Evolutionary conservation across 257 asterid genomes (phyloP), one percentile per base, ranked within the genome.

Genomic region (Euphrasia confusa): DNA sequence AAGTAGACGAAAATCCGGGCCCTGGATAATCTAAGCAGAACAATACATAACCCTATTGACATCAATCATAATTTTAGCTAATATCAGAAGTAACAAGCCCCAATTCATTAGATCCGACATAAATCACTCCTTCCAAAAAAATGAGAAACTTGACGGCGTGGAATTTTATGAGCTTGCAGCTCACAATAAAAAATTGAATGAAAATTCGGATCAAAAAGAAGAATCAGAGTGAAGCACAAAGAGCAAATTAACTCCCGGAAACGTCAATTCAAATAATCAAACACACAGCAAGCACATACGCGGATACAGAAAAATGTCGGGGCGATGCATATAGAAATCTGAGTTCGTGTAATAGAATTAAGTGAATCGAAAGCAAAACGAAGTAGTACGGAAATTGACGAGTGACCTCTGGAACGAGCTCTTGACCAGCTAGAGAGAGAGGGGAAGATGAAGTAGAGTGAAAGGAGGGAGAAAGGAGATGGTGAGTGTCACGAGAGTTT

Each of bases 401-500:
- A 61, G 47, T 49, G 68, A 21, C 2, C 71, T 35, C 35, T 54
- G 18, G 70, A 69, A 77, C 64, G 62, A 71, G 77, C 66, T 13
- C 50, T 44, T 49, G 71, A 54, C 44, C 21, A 49, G 55, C 55
- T 55, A 60, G 66, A 62, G 70, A 62, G 42, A 37, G 42, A 37
- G 42, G 2, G 42, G 12, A 9, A 66, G 72, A 66, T 63, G 55
- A 71, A 61, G 72, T 39, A 42, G 85, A 78, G 80, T 65, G 32
- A 78, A 63, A 70, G 85, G 89, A 76, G 86, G 86, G 89, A 81
- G 95, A 78, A 72, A 71, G 79, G 52, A 64, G 77, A 70, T 62
- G 52, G 80, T 44, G 80, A 76, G 69, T 76, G 84, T 83, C 90
- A 83, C 95, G 85, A 76, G 95, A 70, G 76, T 77, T 74, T 82